Conservation (phyloP, 192 early-diverging fungal species). For the Linnemannia schmuckeri region DNA sequence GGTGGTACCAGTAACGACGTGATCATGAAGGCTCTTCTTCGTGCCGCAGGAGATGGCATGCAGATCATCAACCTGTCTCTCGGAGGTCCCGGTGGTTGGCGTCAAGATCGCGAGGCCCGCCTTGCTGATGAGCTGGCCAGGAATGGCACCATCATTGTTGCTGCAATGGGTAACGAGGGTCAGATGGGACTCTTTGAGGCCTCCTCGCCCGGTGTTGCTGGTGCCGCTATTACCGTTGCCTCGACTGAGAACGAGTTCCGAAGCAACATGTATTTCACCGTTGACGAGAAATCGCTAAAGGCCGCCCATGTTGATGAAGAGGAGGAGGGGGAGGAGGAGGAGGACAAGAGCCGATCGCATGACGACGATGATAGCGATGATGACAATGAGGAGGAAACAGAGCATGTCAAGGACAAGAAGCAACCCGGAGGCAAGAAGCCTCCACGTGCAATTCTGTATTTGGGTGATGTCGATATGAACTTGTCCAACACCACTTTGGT, state of each 20-base stretch:
- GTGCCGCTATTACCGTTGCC: conserved; percentile 69
- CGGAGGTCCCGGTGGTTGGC: conserved; percentile 75
- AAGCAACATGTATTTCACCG: conserved; percentile 47
- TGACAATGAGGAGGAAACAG: not conserved
- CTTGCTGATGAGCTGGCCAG: conserved; percentile 66
- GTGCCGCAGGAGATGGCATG: conserved; percentile 76
- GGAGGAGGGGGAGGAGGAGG: not conserved
- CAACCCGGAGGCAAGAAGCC: not conserved
- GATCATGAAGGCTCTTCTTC: conserved; percentile 81
- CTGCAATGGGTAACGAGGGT: conserved; percentile 78
- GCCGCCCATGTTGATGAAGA: conserved; percentile 1
- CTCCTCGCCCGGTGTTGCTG: conserved; percentile 70
- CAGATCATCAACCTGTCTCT: conserved; percentile 90
- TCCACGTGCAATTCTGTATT: conserved; percentile 52
- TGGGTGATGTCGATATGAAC: conserved; percentile 43
- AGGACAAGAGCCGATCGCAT: not conserved
- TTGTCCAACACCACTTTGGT: conserved; percentile 60
- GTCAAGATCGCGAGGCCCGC: conserved; percentile 70
- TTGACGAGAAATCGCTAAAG: conserved; percentile 17
- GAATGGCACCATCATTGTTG: conserved; percentile 65
- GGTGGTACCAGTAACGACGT: conserved; percentile 77
- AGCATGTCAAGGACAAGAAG: conserved; percentile 56
- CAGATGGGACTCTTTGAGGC: conserved; percentile 71
- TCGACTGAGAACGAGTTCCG: conserved; percentile 61
- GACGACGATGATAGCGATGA: not conserved